Evolutionary conservation across 1,284 basidiomycete species (phyloP).

Genomic region (Papiliotrema nemorosa): DNA sequence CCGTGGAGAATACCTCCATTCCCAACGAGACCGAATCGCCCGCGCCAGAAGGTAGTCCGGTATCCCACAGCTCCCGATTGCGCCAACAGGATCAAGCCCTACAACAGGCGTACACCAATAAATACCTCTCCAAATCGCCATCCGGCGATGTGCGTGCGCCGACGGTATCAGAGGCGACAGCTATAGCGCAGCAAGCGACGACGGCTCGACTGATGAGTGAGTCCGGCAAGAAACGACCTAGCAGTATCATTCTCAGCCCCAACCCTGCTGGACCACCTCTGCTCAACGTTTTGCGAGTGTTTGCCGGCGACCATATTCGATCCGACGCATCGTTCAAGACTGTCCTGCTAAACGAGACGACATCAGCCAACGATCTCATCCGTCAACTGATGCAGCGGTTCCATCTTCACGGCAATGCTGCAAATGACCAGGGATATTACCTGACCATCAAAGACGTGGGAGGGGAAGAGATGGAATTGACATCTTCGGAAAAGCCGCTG

Average conservation of each 20-base stretch:
- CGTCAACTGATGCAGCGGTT: slow-evolving; percentile 92
- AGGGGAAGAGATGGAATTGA: slow-evolving; percentile 68
- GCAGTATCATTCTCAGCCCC: slow-evolving; percentile 52
- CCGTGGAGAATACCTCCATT: slow-evolving; percentile 9
- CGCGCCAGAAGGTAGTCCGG: no score
- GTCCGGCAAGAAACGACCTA: slow-evolving; percentile 42
- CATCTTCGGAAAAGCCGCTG: slow-evolving; percentile 71
- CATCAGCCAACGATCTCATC: slow-evolving; percentile 76
- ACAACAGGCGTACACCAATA: slow-evolving; percentile 77
- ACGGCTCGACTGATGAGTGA: slow-evolving; percentile 27
- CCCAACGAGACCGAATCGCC: slow-evolving; percentile 42
- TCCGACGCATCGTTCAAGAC: slow-evolving; percentile 98
- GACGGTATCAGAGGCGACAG: slow-evolving; percentile 41
- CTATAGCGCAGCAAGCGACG: slow-evolving; percentile 42
- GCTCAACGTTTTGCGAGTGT: slow-evolving; percentile 89
- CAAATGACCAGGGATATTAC: slow-evolving; percentile 67
- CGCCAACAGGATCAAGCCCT: slow-evolving; percentile 84
- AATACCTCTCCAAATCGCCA: slow-evolving; percentile 74
- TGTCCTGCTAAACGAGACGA: slow-evolving; percentile 82
- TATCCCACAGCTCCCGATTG: slow-evolving; percentile 60
- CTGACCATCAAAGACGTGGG: slow-evolving; percentile 90
- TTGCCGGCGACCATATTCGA: slow-evolving; percentile 74
- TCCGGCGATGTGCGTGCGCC: slow-evolving; percentile 64
- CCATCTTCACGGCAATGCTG: slow-evolving; percentile 57
- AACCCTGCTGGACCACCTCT: slow-evolving; percentile 62